Evolutionary conservation across 345 rosid species (phyloP).

Genomic region (Toxicodendron radicans): DNA sequence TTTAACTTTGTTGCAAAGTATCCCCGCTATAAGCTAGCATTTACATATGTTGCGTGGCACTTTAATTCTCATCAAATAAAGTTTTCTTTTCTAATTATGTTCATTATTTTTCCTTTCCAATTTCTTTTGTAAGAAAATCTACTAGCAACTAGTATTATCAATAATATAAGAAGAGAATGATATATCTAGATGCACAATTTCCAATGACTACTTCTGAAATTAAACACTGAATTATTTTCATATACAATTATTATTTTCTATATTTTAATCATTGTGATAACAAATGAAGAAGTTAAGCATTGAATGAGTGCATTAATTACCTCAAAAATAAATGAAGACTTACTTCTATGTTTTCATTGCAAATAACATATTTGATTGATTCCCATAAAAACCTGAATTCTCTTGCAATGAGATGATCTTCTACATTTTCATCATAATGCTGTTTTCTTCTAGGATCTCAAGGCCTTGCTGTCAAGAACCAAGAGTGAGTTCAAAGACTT

Average conservation of each 20-base stretch:
- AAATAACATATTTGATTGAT: not conserved
- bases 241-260: too few species aligned
- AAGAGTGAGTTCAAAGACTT: conserved; percentile 68
- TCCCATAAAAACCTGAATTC: too few species aligned
- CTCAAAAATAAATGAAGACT: not conserved
- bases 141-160: not conserved
- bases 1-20: not conserved
- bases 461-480: conserved; percentile 52
- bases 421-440: not conserved
- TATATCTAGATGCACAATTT: not conserved
- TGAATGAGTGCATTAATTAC: not conserved
- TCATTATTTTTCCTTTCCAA: not conserved
- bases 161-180: not conserved
- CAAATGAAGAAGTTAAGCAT: not conserved
- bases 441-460: conserved; percentile 55
- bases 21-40: not conserved
- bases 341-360: not conserved
- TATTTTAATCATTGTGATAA: not conserved
- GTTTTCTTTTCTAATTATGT: too few species aligned
- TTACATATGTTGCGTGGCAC: not conserved
- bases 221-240: not conserved
- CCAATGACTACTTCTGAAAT: not conserved
- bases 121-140: not conserved
- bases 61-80: not conserved
- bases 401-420: not conserved